Evolutionary conservation across 2,329 filamentous ascomycete genomes (phyloP).

Genomic region (Lachnum nothofagi): DNA sequence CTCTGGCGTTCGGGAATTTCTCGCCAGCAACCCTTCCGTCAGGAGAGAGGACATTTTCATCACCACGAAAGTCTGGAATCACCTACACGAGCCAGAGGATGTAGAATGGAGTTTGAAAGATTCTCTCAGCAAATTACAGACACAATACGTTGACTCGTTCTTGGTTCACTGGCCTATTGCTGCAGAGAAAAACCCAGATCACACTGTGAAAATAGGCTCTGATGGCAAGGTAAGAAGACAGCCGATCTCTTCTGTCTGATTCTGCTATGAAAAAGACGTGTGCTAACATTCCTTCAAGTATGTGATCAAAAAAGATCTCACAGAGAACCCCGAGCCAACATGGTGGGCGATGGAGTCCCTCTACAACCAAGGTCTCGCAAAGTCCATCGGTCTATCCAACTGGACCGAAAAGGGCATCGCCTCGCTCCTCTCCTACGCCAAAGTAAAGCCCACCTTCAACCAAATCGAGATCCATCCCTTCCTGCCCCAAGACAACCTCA

Average conservation of each 20-base stretch:
- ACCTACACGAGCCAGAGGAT: slow-evolving; percentile 59
- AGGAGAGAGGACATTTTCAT: slow-evolving; percentile 78
- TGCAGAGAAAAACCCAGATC: slow-evolving; percentile 71
- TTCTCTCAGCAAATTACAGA: slow-evolving; percentile 65
- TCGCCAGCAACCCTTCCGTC: slow-evolving; percentile 52
- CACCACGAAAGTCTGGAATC: slow-evolving; percentile 81
- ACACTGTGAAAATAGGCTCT: slow-evolving; percentile 50
- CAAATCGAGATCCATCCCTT: slow-evolving; percentile 71
- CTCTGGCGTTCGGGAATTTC: slow-evolving; percentile 67
- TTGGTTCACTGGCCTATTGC: slow-evolving; percentile 78
- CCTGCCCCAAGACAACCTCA: slow-evolving; percentile 63
- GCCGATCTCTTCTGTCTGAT: neutral
- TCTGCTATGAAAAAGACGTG: slow-evolving; percentile 6
- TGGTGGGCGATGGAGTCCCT: slow-evolving; percentile 74
- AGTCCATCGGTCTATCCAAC: slow-evolving; percentile 57
- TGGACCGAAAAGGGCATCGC: slow-evolving; percentile 51
- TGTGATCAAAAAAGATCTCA: slow-evolving; percentile 59
- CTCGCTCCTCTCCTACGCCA: slow-evolving; percentile 44
- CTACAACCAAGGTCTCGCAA: slow-evolving; percentile 52
- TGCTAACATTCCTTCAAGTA: slow-evolving; percentile 37
- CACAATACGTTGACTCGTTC: slow-evolving; percentile 76
- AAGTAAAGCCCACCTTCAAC: slow-evolving; percentile 46
- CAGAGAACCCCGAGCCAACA: slow-evolving; percentile 59
- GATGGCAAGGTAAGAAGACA: slow-evolving; percentile 44
- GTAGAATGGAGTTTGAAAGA: slow-evolving; percentile 66